phyloP scores from a whole-genome alignment of 2,329 filamentous ascomycete genomes.

The Cytospora leucostoma region DNA sequence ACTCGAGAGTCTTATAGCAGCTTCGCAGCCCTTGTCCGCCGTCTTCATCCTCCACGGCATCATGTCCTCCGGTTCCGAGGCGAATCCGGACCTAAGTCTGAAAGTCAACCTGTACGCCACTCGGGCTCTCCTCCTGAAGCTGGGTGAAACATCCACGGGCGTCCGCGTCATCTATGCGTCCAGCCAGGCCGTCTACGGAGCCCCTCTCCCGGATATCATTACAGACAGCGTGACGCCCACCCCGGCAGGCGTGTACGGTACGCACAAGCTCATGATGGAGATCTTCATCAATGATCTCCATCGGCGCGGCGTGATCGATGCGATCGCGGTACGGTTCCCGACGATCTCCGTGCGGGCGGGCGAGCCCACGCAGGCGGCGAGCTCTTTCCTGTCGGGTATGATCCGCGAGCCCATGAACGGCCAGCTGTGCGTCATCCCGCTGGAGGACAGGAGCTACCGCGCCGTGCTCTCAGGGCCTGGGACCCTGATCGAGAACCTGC shows the following conservation, averaged over 20 bases:
- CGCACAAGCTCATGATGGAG: conserved; percentile 64
- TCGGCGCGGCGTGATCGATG: conserved; percentile 57
- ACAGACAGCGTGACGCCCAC: conserved; percentile 50
- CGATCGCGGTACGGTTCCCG: conserved; percentile 38
- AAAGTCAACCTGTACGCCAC: conserved; percentile 25
- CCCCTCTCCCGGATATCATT: conserved; percentile 23
- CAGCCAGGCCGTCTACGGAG: conserved; percentile 61
- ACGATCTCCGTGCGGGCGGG: conserved; percentile 64
- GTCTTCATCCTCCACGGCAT: conserved; percentile 64
- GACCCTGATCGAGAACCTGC: conserved; percentile 48
- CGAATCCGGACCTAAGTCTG: conserved; percentile 49
- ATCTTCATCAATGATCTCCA: conserved; percentile 54
- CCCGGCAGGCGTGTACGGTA: conserved; percentile 60
- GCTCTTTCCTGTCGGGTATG: conserved; percentile 62
- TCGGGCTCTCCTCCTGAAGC: conserved; percentile 24
- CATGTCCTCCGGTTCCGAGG: conserved; percentile 64
- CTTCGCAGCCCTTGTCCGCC: conserved; percentile 22
- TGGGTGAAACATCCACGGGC: conserved; percentile 23
- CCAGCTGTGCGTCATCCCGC: conserved; percentile 21
- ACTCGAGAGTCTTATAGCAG: conserved; percentile 22
- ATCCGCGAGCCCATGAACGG: conserved; percentile 56
- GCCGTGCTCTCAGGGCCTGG: conserved; percentile 49
- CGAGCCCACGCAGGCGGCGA: conserved; percentile 60
- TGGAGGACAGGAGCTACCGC: conserved; percentile 41
- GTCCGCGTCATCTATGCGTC: conserved; percentile 37